Base-by-base conservation (phyloP, 1,284 basidiomycete species). In the Apiotrichum gamsii region DNA sequence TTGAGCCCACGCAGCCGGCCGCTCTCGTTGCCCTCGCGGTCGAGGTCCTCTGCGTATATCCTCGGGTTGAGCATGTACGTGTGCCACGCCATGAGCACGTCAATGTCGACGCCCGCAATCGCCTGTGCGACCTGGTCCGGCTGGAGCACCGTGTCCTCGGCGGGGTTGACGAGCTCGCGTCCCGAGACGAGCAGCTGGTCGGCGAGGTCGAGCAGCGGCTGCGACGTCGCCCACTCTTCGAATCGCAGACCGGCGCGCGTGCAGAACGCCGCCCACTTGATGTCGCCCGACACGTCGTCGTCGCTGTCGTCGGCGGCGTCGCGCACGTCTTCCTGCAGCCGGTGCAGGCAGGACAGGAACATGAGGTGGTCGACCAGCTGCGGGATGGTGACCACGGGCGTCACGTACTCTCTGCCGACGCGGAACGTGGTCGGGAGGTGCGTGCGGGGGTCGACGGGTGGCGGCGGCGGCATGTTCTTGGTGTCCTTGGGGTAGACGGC, bases 11-110 rank as follows among this genome's bases (percentile, higher is more conserved):
- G 19, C 11, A 54, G 37, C 25, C 13, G 15, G 19, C 44, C 44
- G 4, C 14, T 5, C 3, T 15, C 13, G 8, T 19, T 14, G 21
- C 45, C 42, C 2, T 48, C 30, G 24, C 52, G 43, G 20, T 33
- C 34, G 25, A 47, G 42, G 51, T 64, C 62, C 21, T 53, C 42
- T 4, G 51, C 38, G 36, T 61, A 64, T 15, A 33, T 43, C 20
- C 42, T 34, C 10, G 66, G 66, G 45, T 65, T 66, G 51, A 68
- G 57, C 46, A 64, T 51, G 47, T 65, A 60, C 8, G 59, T 49
- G 52, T 65, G 64, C 66, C 66, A 68, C 14, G 49, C 51, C 61
- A 65, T 62, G 43, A 68, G 38, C 5, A 65, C 44, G 20, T 54
- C 58, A 31, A 65, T 43, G 23, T 59, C 53, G 25, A 39, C 25